Evolutionary conservation across 305 asterid species (phyloP).

Genomic region (Fraxinus sp.): DNA sequence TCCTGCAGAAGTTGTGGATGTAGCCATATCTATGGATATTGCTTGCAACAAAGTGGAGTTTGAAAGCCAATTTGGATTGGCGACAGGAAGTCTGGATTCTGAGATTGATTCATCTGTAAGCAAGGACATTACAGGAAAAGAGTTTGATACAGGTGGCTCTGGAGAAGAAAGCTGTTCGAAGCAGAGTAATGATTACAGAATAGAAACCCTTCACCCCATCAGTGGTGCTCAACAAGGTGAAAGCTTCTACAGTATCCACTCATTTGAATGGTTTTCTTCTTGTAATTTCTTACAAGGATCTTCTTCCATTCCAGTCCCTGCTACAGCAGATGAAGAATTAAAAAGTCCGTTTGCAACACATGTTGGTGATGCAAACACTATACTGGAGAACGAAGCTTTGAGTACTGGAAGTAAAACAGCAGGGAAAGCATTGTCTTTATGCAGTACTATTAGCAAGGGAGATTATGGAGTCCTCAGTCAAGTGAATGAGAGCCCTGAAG

Average conservation of each 20-base stretch:
- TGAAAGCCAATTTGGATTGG: conserved; percentile 10
- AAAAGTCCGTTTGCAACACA: conserved; percentile 26
- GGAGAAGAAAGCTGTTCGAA: neutral
- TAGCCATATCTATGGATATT: conserved; percentile 21
- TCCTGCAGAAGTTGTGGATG: conserved; percentile 21
- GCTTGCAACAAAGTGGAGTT: conserved; percentile 14
- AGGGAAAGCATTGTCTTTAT: conserved; percentile 11
- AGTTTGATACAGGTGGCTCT: neutral
- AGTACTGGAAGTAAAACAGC: conserved; percentile 28
- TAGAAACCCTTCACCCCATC: neutral
- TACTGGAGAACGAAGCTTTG: conserved; percentile 21
- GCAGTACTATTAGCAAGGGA: neutral
- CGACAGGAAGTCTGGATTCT: neutral
- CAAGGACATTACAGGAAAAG: neutral
- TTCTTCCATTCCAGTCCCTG: neutral
- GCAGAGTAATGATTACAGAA: neutral
- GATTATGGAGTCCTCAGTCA: conserved; percentile 7
- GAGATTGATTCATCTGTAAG: neutral
- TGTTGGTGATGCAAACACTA: conserved; percentile 17
- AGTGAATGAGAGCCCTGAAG: conserved; percentile 8
- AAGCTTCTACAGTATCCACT: neutral
- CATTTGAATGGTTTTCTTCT: neutral
- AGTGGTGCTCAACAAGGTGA: neutral
- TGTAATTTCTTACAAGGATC: conserved; percentile 8
- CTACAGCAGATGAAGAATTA: conserved; percentile 30